Conservation (phyloP, 169 alveolate species). For the Cryptosporidium sp. region DNA sequence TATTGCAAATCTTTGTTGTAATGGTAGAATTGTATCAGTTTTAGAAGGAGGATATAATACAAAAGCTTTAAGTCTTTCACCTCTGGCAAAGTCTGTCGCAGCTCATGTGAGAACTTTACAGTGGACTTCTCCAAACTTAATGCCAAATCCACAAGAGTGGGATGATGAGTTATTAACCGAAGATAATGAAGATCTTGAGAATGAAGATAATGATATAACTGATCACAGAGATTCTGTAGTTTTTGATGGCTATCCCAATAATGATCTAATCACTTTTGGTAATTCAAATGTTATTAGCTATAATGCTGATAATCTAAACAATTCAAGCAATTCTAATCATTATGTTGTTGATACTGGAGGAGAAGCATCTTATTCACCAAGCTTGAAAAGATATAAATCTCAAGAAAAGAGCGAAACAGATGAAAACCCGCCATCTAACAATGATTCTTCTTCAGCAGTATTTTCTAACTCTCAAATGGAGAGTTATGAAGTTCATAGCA, state of each 20-base stretch:
- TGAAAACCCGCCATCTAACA: background rate
- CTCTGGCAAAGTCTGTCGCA: constrained; percentile 93
- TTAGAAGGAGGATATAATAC: constrained; percentile 99
- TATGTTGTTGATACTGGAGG: background rate
- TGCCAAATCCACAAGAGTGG: constrained; percentile 77
- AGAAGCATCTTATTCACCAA: constrained; percentile 4
- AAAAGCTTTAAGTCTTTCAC: constrained; percentile 90
- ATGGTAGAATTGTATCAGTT: constrained; percentile 95
- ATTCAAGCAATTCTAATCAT: background rate
- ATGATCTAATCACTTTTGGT: background rate
- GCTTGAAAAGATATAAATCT: constrained; percentile 12
- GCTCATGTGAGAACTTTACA: constrained; percentile 90
- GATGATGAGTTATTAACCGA: constrained; percentile 42
- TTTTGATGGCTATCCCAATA: background rate
- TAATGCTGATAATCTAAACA: background rate
- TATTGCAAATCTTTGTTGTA: constrained; percentile 92
- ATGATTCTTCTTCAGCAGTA: background rate
- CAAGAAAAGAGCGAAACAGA: constrained; percentile 8
- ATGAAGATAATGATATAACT: background rate
- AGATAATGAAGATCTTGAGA: constrained; percentile 18
- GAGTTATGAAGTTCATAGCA: background rate
- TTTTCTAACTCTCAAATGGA: background rate
- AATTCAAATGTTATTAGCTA: background rate
- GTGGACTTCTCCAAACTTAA: constrained; percentile 72
- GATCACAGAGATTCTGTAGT: background rate